Conservation (phyloP, 2,329 filamentous ascomycete species). For the Kalaharituber pfeilii region DNA sequence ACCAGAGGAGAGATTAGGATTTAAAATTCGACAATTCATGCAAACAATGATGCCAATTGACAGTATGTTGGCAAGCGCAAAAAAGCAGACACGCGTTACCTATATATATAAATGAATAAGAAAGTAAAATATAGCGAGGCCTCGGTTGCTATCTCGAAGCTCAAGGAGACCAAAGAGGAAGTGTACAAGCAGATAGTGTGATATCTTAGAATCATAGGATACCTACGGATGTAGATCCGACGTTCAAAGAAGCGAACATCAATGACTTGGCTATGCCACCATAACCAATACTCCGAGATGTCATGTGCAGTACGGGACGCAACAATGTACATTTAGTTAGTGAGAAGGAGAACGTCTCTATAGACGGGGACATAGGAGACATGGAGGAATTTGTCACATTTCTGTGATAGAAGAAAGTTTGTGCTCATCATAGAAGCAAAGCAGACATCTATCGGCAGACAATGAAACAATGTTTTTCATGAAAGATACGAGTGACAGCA, state of each 20-base stretch:
- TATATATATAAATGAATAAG: too few relatives aligned
- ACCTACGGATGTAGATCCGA: not conserved
- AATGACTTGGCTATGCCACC: slow-evolving; percentile 6
- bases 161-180: not conserved
- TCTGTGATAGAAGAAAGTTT: slow-evolving; percentile 2
- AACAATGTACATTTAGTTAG: slow-evolving; percentile 2
- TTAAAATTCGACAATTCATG: not conserved
- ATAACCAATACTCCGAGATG: slow-evolving; percentile 9
- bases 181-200: not conserved
- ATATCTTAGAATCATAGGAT: not conserved
- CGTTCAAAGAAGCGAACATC: slow-evolving; percentile 8
- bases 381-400: not conserved
- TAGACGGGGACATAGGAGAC: slow-evolving; percentile 1
- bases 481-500: not conserved
- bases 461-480: slow-evolving; percentile 1
- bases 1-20: not conserved
- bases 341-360: slow-evolving; percentile 6
- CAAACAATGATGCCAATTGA: not conserved
- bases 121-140: not conserved
- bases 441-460: not conserved
- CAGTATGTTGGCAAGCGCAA: not conserved
- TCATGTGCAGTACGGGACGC: slow-evolving; percentile 6
- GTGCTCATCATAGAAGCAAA: slow-evolving; percentile 1
- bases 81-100: too few relatives aligned
- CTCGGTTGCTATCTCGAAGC: not conserved